These are phyloP conservation scores for Neofusicoccum ribis DNA, from an alignment of 2,329 filamentous ascomycete species.

Conservation along the genomic window DNA sequence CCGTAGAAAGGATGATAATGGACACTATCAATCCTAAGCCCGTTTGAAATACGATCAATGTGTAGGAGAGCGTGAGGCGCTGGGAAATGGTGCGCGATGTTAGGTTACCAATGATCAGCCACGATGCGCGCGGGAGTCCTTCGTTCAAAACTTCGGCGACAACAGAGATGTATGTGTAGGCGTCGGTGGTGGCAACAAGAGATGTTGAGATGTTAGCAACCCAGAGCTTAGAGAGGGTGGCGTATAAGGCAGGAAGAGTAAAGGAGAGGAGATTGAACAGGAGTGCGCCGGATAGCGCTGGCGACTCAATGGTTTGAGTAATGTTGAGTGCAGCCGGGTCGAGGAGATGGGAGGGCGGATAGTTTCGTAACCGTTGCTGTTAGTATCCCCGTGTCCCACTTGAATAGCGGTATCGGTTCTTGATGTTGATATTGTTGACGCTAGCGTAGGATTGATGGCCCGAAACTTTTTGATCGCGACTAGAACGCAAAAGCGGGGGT, in stretches of 20 bases:
- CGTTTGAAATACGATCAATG: conserved; percentile 56
- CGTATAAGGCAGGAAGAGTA: conserved; percentile 65
- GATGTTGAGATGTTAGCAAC: conserved; percentile 64
- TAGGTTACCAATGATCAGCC: conserved; percentile 68
- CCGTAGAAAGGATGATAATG: conserved; percentile 57
- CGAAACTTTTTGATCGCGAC: no score
- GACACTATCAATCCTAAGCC: conserved; percentile 61
- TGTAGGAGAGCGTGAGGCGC: conserved; percentile 62
- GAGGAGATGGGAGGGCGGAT: conserved; percentile 27
- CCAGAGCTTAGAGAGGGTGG: conserved; percentile 69
- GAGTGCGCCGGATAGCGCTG: conserved; percentile 56
- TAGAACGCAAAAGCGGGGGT: neutral
- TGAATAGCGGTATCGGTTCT: neutral
- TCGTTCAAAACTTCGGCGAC: conserved; percentile 71
- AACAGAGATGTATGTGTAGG: conserved; percentile 69
- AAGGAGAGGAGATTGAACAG: conserved; percentile 65
- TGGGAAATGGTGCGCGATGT: conserved; percentile 48
- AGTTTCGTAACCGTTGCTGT: neutral
- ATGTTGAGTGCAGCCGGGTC: no score
- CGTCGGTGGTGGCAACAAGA: conserved; percentile 63
- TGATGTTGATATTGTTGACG: neutral
- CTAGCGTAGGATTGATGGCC: neutral
- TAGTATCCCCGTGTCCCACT: no score
- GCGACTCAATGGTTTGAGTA: no score
- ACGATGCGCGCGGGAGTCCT: conserved; percentile 67